Percentiles rank a stretch among this genome's conserved stretches.
Conservation (phyloP, 1,139 yeast genomes). For the Lodderomyces pseudojiufengensis region DNA sequence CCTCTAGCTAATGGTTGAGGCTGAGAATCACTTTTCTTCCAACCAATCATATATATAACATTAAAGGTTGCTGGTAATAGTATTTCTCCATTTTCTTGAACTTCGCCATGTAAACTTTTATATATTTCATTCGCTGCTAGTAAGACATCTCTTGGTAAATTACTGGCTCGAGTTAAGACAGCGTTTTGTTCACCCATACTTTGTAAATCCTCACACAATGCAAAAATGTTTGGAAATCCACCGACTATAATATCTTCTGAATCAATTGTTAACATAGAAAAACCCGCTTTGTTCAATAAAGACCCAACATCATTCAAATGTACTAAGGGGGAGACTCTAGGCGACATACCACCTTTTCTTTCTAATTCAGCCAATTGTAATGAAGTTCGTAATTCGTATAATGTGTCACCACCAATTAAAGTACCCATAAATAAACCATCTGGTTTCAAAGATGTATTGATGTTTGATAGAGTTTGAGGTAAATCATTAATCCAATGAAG, state of each 20-base stretch:
- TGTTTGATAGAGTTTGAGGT: conserved; percentile 56
- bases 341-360: conserved; percentile 73
- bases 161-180: conserved; percentile 51
- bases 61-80: conserved; percentile 65
- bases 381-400: conserved; percentile 75
- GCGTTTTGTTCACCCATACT: conserved; percentile 86
- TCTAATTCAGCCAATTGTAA: conserved; percentile 81
- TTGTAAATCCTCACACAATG: conserved; percentile 68
- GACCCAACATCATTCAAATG: conserved; percentile 75
- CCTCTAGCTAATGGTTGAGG: conserved; percentile 76
- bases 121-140: conserved; percentile 77
- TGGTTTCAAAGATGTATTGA: conserved; percentile 64
- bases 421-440: conserved; percentile 83
- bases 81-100: conserved; percentile 38
- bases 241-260: conserved; percentile 78
- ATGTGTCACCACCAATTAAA: conserved; percentile 82
- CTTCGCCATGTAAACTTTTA: conserved; percentile 66
- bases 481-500: conserved; percentile 86
- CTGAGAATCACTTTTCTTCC: conserved; percentile 71
- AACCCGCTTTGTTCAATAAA: conserved; percentile 70
- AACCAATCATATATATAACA: conserved; percentile 80
- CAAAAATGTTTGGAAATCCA: conserved; percentile 71
- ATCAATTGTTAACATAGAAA: conserved; percentile 76
- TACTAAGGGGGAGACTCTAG: conserved; percentile 78
- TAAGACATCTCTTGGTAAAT: conserved; percentile 60